Evolutionary conservation across 2,329 filamentous ascomycete species (phyloP), one percentile per base, ranked within the genome.

Genomic region (Aspergillus chevalieri): DNA sequence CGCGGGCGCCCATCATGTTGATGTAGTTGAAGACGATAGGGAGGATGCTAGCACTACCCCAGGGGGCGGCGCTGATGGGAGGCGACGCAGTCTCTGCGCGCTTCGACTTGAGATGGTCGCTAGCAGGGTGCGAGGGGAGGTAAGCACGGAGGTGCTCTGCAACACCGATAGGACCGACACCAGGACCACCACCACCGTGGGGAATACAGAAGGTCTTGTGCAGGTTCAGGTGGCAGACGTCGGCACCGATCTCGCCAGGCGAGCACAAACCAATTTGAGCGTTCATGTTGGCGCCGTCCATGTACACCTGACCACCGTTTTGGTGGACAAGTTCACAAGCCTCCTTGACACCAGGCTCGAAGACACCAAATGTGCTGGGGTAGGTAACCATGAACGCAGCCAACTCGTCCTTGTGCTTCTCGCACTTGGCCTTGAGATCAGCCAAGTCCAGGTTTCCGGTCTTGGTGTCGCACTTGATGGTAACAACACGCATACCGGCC

Each of bases 181-280:
- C 92, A 8, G 92, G 92, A 14, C 92, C 92, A 57, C 92, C 92
- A 55, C 92, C 92, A 48, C 92, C 92, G 71, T 97, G 92, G 43
- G 92, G 92, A 63, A 97, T 97, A 68, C 92, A 97, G 78, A 97
- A 97, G 3, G 92, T 97, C 81, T 97, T 97, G 82, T 97, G 92
- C 39, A 97, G 80, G 72, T 97, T 97, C 52, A 97, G 78, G 75
- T 96, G 92, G 79, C 92, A 97, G 36, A 96, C 91, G 67, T 97
- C 92, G 26, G 92, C 92, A 17, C 92, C 92, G 58, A 97, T 95
- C 68, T 94, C 90, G 36, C 92, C 92, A 1, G 92, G 92, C 0
- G 89, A 95, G 75, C 89, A 95, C 9, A 97, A 80, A 10, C 92
- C 92, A 56, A 97, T 96, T 71, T 97, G 92, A 15, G 92, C 92